A percentile compares a stretch with the other conserved stretches of the same genome.
Conservation (phyloP, 352 stramenopile genomes). For the Peronospora belbahrii region DNA sequence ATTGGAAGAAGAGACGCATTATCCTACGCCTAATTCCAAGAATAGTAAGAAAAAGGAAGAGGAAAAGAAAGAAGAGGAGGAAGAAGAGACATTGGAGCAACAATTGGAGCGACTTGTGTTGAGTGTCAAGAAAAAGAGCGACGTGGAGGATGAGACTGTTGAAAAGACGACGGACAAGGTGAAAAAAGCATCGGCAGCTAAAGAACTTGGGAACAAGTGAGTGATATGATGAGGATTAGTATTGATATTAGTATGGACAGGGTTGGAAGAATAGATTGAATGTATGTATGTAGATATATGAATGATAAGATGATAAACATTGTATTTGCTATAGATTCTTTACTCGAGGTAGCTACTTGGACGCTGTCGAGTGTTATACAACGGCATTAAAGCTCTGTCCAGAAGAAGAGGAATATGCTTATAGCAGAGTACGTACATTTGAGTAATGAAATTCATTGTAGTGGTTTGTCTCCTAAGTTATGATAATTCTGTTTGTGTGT, state of each 20-base stretch:
- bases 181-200: constrained; percentile 62
- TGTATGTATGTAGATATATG: too few species aligned
- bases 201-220: constrained; percentile 82
- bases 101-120: constrained; percentile 55
- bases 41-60: constrained; percentile 7
- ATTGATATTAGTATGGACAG: too few species aligned
- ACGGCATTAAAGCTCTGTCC: constrained; percentile 75
- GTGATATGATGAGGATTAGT: constrained; percentile 9
- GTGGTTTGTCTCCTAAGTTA: too few species aligned
- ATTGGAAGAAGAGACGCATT: constrained; percentile 82
- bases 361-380: constrained; percentile 83
- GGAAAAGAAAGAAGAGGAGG: constrained; percentile 13
- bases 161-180: constrained; percentile 28
- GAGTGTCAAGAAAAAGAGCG: constrained; percentile 18
- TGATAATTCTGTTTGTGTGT: too few species aligned
- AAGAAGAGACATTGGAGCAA: constrained; percentile 55
- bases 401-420: constrained; percentile 62
- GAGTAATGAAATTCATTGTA: neutral
- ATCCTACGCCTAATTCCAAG: constrained; percentile 33
- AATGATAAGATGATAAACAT: too few species aligned
- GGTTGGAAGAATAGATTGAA: too few species aligned
- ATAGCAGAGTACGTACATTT: constrained; percentile 55
- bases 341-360: constrained; percentile 52
- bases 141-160: constrained; percentile 3
- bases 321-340: constrained; percentile 64